These are phyloP conservation scores for Melaleuca quinquenervia DNA, from an alignment of 345 rosid genomes.

Conservation along the genomic window DNA sequence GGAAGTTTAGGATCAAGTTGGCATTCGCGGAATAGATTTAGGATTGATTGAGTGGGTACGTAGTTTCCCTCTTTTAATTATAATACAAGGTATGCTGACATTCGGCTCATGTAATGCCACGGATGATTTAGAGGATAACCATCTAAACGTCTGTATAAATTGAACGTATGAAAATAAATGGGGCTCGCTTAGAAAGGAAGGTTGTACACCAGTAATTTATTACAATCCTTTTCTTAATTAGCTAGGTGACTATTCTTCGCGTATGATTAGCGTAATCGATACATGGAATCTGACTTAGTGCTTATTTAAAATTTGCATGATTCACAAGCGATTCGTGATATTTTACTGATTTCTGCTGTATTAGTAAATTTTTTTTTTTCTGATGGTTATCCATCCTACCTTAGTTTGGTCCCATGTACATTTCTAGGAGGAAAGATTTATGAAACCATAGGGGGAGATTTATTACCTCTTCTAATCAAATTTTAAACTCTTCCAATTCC, in stretches of 20 bases:
- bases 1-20: rapidly evolving
- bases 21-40: rapidly evolving
- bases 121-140: not conserved
- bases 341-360: too few species aligned
- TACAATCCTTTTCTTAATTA: too few species aligned
- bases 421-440: not conserved
- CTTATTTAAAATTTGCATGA: too few species aligned
- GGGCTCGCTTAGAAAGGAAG: too few species aligned
- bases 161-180: too few species aligned
- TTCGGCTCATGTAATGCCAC: not conserved
- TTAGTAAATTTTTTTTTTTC: too few species aligned
- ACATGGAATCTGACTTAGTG: too few species aligned
- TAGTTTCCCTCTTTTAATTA: not conserved
- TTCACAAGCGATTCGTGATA: too few species aligned
- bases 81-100: not conserved
- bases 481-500: not conserved
- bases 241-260: too few species aligned
- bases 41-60: rapidly evolving
- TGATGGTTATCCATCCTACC: not conserved
- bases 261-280: too few species aligned
- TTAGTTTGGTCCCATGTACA: not conserved
- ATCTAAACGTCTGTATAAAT: too few species aligned
- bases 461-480: not conserved
- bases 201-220: too few species aligned
- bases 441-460: not conserved